phyloP scores from a whole-genome alignment of 2,329 filamentous ascomycete species.

The Hypoxylon sp. region DNA sequence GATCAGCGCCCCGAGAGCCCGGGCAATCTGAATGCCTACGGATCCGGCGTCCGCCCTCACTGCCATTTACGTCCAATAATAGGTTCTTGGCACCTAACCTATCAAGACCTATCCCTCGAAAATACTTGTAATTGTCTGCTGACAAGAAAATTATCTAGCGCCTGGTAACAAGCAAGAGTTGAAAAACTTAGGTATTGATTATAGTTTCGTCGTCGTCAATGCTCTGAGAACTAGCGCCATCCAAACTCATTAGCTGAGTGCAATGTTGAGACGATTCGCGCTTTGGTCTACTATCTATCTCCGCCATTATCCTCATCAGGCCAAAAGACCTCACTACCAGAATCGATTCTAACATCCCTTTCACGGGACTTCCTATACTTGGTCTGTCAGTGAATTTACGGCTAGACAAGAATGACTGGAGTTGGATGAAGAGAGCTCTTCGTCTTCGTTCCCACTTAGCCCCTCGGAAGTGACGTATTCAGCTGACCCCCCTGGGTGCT shows the following conservation, averaged over 20 bases:
- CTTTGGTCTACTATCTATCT: not conserved
- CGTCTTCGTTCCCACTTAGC: not conserved
- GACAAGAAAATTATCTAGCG: no score
- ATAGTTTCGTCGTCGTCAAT: not conserved
- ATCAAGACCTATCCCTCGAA: no score
- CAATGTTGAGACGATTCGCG: not conserved
- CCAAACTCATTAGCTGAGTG: no score
- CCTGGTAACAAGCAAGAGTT: not conserved
- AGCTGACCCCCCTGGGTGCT: not conserved
- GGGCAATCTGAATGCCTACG: not conserved
- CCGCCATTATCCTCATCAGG: not conserved
- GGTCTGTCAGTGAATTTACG: no score
- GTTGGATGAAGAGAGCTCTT: not conserved
- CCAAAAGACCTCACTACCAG: no score
- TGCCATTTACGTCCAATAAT: not conserved
- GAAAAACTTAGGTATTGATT: not conserved
- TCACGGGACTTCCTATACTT: no score
- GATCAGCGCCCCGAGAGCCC: slow-evolving; percentile 7
- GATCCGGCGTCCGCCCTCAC: not conserved
- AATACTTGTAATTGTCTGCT: no score
- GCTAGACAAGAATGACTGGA: no score
- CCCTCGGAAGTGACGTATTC: not conserved
- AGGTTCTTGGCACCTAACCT: not conserved
- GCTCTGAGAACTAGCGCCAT: not conserved
- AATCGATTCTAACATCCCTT: no score